These are phyloP conservation scores for Yamadazyma blattariae DNA, from an alignment of 1,139 yeast species.

Conservation along the genomic window DNA sequence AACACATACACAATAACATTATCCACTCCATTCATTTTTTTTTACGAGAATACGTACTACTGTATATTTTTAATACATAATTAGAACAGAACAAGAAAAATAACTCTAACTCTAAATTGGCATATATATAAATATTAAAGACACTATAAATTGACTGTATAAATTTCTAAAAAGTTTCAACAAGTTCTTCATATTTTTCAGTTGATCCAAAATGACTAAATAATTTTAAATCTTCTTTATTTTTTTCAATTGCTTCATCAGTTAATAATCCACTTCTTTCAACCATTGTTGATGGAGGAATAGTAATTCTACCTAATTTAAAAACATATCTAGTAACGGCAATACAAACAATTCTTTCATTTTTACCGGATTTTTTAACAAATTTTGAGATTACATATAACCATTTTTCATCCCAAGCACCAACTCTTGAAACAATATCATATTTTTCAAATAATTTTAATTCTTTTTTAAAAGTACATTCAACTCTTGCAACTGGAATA, in stretches of 20 bases:
- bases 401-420: conserved; percentile 92
- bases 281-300: conserved; percentile 60
- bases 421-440: conserved; percentile 52
- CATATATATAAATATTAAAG: too few species aligned
- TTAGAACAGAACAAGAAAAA: too few species aligned
- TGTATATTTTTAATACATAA: too few species aligned
- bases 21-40: too few species aligned
- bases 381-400: conserved; percentile 68
- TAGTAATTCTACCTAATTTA: conserved; percentile 63
- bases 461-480: conserved; percentile 67
- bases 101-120: too few species aligned
- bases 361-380: conserved; percentile 30
- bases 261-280: conserved; percentile 54
- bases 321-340: conserved; percentile 79
- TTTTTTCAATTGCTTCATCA: conserved; percentile 47
- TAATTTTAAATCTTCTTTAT: conserved; percentile 24
- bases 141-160: neutral
- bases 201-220: conserved; percentile 29
- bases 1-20: too few species aligned
- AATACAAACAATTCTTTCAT: conserved; percentile 55
- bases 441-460: conserved; percentile 65
- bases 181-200: conserved; percentile 27
- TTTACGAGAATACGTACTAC: too few species aligned
- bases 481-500: conserved; percentile 75
- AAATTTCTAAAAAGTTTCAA: conserved; percentile 7